phyloP scores from a whole-genome alignment of 2,329 filamentous ascomycete genomes.

The Lizonia empirigonia region DNA sequence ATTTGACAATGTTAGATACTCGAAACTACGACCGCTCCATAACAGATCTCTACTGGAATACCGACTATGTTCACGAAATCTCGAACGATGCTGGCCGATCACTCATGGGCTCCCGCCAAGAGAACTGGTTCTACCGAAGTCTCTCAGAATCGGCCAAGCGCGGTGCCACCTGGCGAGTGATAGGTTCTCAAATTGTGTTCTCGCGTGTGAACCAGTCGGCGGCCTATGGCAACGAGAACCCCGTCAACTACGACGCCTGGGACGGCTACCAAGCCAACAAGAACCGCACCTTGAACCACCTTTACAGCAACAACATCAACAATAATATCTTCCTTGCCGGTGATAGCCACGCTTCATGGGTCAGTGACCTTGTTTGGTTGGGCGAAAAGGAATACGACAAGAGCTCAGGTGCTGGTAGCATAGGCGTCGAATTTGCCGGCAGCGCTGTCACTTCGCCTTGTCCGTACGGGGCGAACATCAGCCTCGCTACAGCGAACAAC shows the following conservation, averaged over 20 bases:
- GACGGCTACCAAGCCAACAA: conserved; percentile 72
- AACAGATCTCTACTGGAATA: conserved; percentile 61
- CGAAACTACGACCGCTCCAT: conserved; percentile 52
- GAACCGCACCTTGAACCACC: conserved; percentile 70
- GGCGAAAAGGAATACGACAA: conserved; percentile 50
- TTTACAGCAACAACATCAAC: conserved; percentile 70
- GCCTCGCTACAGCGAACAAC: conserved; percentile 58
- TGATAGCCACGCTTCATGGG: conserved; percentile 70
- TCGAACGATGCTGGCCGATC: conserved; percentile 70
- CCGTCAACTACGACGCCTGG: conserved; percentile 64
- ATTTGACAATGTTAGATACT: conserved; percentile 53
- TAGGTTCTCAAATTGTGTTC: conserved; percentile 75
- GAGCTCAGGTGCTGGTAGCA: conserved; percentile 47
- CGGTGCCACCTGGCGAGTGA: conserved; percentile 72
- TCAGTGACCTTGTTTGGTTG: conserved; percentile 54
- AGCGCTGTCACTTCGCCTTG: conserved; percentile 68
- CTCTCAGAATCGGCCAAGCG: conserved; percentile 64
- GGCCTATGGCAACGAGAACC: conserved; percentile 51
- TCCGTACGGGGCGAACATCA: conserved; percentile 65
- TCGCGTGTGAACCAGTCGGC: conserved; percentile 60
- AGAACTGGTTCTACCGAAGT: conserved; percentile 65
- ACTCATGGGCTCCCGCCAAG: conserved; percentile 74
- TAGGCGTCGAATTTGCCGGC: conserved; percentile 63
- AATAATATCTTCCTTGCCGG: conserved; percentile 77
- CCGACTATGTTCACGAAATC: conserved; percentile 65